These are phyloP conservation scores for Peronospora belbahrii DNA, from an alignment of 352 stramenopile genomes.

Conservation along the genomic window DNA sequence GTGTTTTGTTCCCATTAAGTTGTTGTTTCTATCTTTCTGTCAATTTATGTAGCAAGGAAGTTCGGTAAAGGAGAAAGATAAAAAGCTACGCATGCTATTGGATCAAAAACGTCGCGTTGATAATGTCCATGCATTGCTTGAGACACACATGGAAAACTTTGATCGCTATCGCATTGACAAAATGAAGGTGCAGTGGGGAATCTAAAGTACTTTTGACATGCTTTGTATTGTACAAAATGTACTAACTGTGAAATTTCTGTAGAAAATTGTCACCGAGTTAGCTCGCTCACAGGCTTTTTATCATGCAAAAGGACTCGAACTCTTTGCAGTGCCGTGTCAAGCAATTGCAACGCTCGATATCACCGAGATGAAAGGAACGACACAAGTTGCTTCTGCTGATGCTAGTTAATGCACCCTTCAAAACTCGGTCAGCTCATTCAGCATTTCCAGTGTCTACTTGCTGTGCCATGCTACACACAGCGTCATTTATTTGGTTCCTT, in stretches of 20 bases:
- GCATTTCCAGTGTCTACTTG: background rate
- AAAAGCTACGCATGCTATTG: constrained; percentile 71
- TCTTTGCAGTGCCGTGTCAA: constrained; percentile 52
- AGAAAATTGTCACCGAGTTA: constrained; percentile 74
- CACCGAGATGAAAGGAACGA: constrained; percentile 6
- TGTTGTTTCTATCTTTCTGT: background rate
- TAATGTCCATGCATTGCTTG: constrained; percentile 69
- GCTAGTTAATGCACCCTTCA: background rate
- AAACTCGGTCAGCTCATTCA: background rate
- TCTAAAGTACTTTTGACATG: too few relatives aligned
- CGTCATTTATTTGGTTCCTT: background rate
- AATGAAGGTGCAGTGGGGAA: constrained; percentile 50
- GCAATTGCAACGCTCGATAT: constrained; percentile 31
- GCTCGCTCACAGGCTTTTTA: constrained; percentile 69
- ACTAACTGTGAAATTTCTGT: background rate
- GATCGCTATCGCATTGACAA: constrained; percentile 64
- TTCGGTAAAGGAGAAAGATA: constrained; percentile 62
- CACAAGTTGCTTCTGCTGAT: constrained; percentile 10
- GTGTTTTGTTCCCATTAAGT: too few relatives aligned
- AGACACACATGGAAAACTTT: constrained; percentile 68
- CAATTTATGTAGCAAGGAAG: constrained; percentile 33
- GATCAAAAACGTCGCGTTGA: constrained; percentile 80
- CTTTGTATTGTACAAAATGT: background rate
- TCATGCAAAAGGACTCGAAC: constrained; percentile 66
- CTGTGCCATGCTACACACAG: background rate